These are phyloP conservation scores for Helianthus tuberosus DNA, from an alignment of 129 eudicot genomes.

Conservation along the genomic window DNA sequence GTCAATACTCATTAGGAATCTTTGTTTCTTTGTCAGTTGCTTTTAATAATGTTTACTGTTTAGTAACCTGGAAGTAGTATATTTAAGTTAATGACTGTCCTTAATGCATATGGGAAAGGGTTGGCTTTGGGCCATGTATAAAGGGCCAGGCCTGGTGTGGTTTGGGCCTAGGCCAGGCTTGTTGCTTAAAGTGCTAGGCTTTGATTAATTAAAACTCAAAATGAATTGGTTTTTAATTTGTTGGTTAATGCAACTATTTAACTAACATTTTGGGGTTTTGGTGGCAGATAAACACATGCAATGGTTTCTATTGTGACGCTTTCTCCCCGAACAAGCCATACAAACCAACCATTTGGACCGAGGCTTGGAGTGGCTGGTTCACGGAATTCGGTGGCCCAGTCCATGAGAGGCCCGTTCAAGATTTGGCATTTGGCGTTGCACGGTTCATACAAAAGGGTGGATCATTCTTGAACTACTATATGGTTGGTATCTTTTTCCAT, in stretches of 20 bases:
- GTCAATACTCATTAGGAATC: conserved; percentile 24
- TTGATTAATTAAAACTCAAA: conserved; percentile 9
- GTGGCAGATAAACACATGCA: conserved; percentile 52
- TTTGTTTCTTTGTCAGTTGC: conserved; percentile 28
- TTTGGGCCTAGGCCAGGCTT: not conserved
- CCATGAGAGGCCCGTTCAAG: conserved; percentile 45
- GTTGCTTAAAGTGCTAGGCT: not conserved
- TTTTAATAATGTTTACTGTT: not conserved
- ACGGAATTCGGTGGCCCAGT: conserved; percentile 43
- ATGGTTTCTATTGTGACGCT: conserved; percentile 49
- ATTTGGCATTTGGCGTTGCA: conserved; percentile 50
- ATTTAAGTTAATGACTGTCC: conserved; percentile 16
- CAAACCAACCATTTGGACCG: conserved; percentile 54
- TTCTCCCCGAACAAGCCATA: conserved; percentile 43
- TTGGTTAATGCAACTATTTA: conserved; percentile 1
- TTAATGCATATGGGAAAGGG: conserved; percentile 13
- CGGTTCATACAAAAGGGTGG: conserved; percentile 52
- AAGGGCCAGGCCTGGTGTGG: not conserved
- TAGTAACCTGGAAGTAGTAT: not conserved
- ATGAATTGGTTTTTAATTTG: not conserved
- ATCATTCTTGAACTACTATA: conserved; percentile 42
- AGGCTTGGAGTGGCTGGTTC: conserved; percentile 55
- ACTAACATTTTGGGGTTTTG: conserved; percentile 9
- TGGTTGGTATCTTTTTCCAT: conserved; percentile 34
- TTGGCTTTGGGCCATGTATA: conserved; percentile 8